phyloP scores from a whole-genome alignment of 192 early-diverging fungal genomes.

The Coemansia pectinata region DNA sequence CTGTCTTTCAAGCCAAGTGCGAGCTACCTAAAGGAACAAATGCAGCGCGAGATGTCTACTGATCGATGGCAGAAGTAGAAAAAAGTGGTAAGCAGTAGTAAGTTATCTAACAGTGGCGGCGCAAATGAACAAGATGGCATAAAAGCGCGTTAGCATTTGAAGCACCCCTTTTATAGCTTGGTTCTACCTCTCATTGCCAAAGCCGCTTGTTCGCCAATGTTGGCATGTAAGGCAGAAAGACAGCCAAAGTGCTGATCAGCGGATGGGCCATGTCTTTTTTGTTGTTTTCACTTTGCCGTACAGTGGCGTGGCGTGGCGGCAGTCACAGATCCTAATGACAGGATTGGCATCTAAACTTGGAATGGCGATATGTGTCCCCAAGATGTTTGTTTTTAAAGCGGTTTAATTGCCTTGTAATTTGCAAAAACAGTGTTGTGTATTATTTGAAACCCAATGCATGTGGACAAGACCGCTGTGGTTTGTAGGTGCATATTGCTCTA shows the following conservation, averaged over 20 bases:
- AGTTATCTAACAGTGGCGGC: background rate
- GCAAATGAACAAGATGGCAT: background rate
- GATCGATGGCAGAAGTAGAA: background rate
- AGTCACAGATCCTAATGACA: background rate
- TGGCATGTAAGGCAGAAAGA: background rate
- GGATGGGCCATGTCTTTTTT: background rate
- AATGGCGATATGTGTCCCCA: background rate
- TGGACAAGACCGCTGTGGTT: background rate
- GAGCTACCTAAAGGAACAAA: background rate
- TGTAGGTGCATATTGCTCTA: background rate
- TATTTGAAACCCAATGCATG: background rate
- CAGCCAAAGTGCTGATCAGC: background rate
- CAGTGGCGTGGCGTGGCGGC: background rate
- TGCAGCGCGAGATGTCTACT: background rate
- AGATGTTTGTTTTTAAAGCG: background rate
- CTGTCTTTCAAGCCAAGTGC: background rate
- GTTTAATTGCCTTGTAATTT: background rate
- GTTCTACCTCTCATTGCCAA: background rate
- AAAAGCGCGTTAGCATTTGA: background rate
- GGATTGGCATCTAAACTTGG: background rate
- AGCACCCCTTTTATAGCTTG: background rate
- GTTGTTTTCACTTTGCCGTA: background rate
- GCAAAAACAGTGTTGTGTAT: background rate
- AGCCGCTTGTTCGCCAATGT: background rate
- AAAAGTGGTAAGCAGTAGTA: background rate